phyloP scores from a whole-genome alignment of 208 protist genomes.

The Tetramitus jugosus region DNA sequence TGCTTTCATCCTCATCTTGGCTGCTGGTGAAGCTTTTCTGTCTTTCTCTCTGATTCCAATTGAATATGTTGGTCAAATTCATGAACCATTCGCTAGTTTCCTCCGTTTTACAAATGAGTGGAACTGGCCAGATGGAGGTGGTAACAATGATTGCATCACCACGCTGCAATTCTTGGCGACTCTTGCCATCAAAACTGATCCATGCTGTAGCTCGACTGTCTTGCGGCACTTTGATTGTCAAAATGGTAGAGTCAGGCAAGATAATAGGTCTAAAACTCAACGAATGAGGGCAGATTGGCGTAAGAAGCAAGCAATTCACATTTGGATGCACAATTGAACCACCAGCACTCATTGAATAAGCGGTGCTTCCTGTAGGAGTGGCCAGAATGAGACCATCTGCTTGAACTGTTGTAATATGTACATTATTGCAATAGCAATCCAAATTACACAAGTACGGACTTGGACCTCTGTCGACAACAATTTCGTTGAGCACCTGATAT shows the following conservation, averaged over 20 bases:
- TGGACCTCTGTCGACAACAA: conserved; percentile 10
- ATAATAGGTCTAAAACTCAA: conserved; percentile 70
- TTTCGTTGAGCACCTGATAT: neutral
- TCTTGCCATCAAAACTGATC: conserved; percentile 17
- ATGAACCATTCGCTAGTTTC: neutral
- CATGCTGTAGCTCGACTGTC: conserved; percentile 22
- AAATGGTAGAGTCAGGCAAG: conserved; percentile 46
- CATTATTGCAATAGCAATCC: conserved; percentile 46
- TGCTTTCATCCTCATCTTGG: no score
- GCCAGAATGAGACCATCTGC: conserved; percentile 70
- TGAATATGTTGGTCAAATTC: neutral
- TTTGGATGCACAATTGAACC: conserved; percentile 64
- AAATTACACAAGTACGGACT: conserved; percentile 44
- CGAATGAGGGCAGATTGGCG: conserved; percentile 70
- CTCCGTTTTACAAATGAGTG: neutral
- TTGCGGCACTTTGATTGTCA: conserved; percentile 27
- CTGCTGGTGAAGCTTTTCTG: no score
- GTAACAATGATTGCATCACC: neutral
- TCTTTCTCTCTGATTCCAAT: neutral
- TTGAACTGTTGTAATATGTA: conserved; percentile 51
- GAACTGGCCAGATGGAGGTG: neutral
- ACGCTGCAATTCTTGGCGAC: conserved; percentile 11
- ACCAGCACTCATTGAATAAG: conserved; percentile 64
- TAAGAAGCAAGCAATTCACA: conserved; percentile 63
- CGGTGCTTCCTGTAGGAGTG: conserved; percentile 70